phyloP scores from a whole-genome alignment of 2,329 filamentous ascomycete genomes.

The Fusarium mangiferae region DNA sequence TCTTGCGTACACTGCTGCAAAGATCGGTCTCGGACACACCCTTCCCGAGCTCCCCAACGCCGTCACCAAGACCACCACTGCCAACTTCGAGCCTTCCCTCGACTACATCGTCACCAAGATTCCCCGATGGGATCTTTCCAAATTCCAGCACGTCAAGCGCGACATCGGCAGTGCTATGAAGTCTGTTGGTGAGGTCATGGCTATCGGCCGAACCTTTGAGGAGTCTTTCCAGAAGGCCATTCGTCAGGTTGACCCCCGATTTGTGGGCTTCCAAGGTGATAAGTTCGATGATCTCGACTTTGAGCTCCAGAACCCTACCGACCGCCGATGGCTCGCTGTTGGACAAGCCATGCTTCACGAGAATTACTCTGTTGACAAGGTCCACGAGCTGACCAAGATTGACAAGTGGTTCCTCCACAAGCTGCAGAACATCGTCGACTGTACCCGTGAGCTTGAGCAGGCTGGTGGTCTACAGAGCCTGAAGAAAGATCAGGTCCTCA shows the following conservation, averaged over 20 bases:
- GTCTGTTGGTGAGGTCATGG: conserved; percentile 99
- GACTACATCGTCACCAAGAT: conserved; percentile 99
- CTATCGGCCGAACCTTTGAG: conserved; percentile 97
- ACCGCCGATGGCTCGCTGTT: conserved; percentile 96
- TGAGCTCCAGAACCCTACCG: conserved; percentile 90
- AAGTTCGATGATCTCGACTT: conserved; percentile 94
- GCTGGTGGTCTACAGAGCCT: conserved; percentile 84
- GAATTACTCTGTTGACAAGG: conserved; percentile 89
- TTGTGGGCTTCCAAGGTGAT: conserved; percentile 93
- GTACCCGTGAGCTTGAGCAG: conserved; percentile 84
- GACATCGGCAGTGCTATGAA: conserved; percentile 99
- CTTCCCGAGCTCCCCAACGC: conserved; percentile 96
- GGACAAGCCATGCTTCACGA: conserved; percentile 98
- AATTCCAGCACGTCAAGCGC: conserved; percentile 98
- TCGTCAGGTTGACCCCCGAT: conserved; percentile 93
- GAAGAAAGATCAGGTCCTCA: conserved; percentile 87
- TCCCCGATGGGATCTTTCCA: conserved; percentile 96
- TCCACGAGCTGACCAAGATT: conserved; percentile 97
- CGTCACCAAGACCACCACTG: conserved; percentile 97
- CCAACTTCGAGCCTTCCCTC: conserved; percentile 97
- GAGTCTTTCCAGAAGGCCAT: conserved; percentile 99
- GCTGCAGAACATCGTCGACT: conserved; percentile 95
- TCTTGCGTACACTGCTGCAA: conserved; percentile 95
- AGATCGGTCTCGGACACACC: conserved; percentile 96
- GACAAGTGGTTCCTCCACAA: conserved; percentile 99